Evolutionary conservation across 1,284 basidiomycete genomes (phyloP), one percentile per base, ranked within the genome.

Genomic region (Waitea zeae): DNA sequence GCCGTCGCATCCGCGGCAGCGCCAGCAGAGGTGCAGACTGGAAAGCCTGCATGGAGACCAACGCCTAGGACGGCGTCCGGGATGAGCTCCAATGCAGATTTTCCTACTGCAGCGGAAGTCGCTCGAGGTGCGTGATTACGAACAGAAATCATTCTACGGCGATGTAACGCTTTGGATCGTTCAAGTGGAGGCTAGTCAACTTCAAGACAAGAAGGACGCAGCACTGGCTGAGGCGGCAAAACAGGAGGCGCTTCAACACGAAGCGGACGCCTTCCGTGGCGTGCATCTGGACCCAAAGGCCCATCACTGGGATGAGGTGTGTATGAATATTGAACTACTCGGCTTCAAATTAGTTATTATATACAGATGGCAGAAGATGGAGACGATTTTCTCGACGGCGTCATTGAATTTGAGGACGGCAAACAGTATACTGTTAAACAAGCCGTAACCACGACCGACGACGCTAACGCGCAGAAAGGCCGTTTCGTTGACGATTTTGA

Each of bases 231-330:
- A 42, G 12, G 58, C 59, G 18, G 48, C 63, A 5, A 64, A 65
- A 44, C 74, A 75, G 49, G 71, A 74, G 48, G 67, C 70, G 9
- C 58, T 74, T 17, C 57, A 64, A 40, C 74, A 78, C 44, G 73
- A 84, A 45, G 80, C 78, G n/a, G 89, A 93, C 53, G 81, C 86
- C 2, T 96, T 96, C 53, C 70, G 87, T 30, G 87, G 87, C 0
- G 76, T 87, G 2, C 89, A 93, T 55, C 58, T 95, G 31, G 77
- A 92, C 57, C 84, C 88, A 31, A 89, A 90, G 48, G 75, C 82
- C 3, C 84, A 89, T 50, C 87, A 93, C 49, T 96, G 90, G 90
- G 90, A 95, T 46, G 87, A 90, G 66, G 88, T 93, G 39, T 46
- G 81, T n/a, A n/a, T n/a, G n/a, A n/a, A n/a, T n/a, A n/a, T n/a